Percentiles rank a stretch among this genome's conserved stretches.
Conservation (phyloP, 2,329 filamentous ascomycete genomes). For the Blastomyces emzantsi region DNA sequence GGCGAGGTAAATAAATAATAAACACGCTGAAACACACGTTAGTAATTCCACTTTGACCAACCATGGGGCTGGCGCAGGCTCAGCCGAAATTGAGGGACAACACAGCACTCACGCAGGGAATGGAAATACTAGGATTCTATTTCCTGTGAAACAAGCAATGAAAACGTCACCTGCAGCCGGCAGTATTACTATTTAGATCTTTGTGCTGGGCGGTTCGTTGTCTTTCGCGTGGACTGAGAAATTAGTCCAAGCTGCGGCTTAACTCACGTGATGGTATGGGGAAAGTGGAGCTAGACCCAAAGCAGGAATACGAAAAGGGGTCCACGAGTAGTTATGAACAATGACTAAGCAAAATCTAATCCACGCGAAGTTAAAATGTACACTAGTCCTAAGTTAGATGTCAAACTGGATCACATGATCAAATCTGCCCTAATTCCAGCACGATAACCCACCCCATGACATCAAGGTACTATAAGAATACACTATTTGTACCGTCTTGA, state of each 20-base stretch:
- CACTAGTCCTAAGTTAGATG: too few relatives aligned
- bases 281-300: background rate
- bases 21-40: slow-evolving; percentile 4
- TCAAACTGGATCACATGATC: too few relatives aligned
- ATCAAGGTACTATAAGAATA: too few relatives aligned
- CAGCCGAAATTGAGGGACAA: background rate
- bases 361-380: too few relatives aligned
- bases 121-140: background rate
- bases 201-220: background rate
- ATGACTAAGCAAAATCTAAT: too few relatives aligned
- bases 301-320: background rate
- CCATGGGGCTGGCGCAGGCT: background rate
- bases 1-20: background rate
- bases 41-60: background rate
- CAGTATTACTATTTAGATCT: background rate
- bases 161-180: background rate
- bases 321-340: too few relatives aligned
- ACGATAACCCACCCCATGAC: too few relatives aligned
- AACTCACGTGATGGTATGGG: background rate
- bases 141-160: background rate
- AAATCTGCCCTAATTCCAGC: too few relatives aligned
- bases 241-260: background rate
- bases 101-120: background rate
- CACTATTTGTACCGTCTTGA: too few relatives aligned
- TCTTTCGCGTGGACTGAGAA: background rate